A percentile compares a stretch with the other conserved stretches of the same genome.
These are phyloP conservation scores for Avena insularis DNA, from an alignment of 176 grass and related monocot genomes.

Conservation along the genomic window DNA sequence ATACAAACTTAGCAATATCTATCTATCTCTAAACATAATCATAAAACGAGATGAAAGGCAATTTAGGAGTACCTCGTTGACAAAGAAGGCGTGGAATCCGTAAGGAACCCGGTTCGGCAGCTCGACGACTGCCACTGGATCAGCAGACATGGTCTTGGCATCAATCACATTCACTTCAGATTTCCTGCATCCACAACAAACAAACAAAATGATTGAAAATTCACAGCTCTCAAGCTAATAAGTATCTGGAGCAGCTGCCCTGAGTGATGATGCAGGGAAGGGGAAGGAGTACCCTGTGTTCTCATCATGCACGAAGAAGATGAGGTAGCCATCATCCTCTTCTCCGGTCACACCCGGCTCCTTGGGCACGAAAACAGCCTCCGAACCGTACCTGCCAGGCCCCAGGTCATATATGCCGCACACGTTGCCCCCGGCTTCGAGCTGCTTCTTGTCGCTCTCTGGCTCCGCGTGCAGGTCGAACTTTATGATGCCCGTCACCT, in stretches of 20 bases:
- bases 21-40: not conserved
- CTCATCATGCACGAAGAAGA: conserved; percentile 89
- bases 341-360: conserved; percentile 63
- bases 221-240: not conserved
- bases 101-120: conserved; percentile 84
- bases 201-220: not conserved
- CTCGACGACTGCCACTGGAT: conserved; percentile 83
- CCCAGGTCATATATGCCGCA: conserved; percentile 82
- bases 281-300: conserved; percentile 72
- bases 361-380: conserved; percentile 89
- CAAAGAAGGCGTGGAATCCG: conserved; percentile 93
- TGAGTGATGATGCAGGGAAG: not conserved
- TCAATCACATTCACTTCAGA: conserved; percentile 91
- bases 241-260: not conserved
- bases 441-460: conserved; percentile 61
- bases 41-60: not conserved
- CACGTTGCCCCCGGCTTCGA: conserved; percentile 87
- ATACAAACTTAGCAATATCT: not conserved
- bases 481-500: conserved; percentile 82
- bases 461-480: conserved; percentile 83
- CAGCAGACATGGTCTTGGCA: conserved; percentile 87
- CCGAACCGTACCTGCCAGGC: conserved; percentile 72
- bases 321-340: conserved; percentile 91
- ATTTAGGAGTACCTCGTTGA: conserved; percentile 67
- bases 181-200: conserved; percentile 57